These are phyloP conservation scores for Crucibulum laeve DNA, from an alignment of 768 basidiomycete species.

Conservation along the genomic window DNA sequence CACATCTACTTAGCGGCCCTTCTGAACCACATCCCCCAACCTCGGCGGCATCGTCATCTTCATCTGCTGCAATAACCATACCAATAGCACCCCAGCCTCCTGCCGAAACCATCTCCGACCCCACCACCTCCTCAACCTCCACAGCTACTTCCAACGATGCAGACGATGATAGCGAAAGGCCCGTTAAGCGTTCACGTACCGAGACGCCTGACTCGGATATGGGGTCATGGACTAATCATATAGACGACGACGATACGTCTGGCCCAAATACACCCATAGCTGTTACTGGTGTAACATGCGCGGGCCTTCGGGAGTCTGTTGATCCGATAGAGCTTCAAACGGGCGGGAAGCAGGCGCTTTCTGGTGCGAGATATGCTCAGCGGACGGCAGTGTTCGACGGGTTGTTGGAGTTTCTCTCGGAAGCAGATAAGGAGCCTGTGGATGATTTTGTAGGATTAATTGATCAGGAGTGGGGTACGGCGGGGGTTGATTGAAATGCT, in stretches of 20 bases:
- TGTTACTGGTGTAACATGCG: background rate
- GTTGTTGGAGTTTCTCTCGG: slow-evolving; percentile 58
- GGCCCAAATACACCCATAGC: slow-evolving; percentile 4
- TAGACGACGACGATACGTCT: slow-evolving; percentile 27
- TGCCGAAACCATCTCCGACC: slow-evolving; percentile 5
- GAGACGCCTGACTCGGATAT: slow-evolving; percentile 34
- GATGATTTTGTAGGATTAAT: slow-evolving; percentile 63
- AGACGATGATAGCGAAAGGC: slow-evolving; percentile 20
- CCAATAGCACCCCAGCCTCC: slow-evolving; percentile 10
- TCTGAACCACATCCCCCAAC: slow-evolving; percentile 14
- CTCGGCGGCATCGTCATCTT: slow-evolving; percentile 7
- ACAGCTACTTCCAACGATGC: slow-evolving; percentile 20
- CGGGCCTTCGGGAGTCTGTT: slow-evolving; percentile 20
- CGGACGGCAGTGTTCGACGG: slow-evolving; percentile 68
- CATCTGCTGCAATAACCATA: background rate
- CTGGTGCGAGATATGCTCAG: slow-evolving; percentile 52
- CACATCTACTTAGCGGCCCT: slow-evolving; percentile 55
- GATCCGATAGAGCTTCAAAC: slow-evolving; percentile 18
- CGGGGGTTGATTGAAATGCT: too few species aligned
- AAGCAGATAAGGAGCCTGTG: slow-evolving; percentile 62
- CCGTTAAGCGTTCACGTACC: slow-evolving; percentile 41
- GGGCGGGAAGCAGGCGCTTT: slow-evolving; percentile 18
- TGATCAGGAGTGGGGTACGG: slow-evolving; percentile 31
- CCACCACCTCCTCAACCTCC: slow-evolving; percentile 9
- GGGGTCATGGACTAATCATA: slow-evolving; percentile 36